phyloP scores from a whole-genome alignment of 1,284 basidiomycete species.

The Leccinum subrobustum region DNA sequence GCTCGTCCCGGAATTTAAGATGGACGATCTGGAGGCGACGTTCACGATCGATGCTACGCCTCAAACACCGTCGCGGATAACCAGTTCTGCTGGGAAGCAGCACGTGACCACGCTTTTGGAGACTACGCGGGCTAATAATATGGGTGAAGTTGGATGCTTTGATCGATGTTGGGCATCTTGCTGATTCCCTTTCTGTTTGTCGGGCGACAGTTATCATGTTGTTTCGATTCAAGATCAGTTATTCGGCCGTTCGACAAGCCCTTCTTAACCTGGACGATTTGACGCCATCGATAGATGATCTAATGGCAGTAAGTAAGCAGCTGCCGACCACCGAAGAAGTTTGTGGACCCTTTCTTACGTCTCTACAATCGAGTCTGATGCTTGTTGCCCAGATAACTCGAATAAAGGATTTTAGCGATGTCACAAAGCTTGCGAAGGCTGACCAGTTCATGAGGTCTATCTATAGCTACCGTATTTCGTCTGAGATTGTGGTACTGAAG shows the following conservation, averaged over 20 bases:
- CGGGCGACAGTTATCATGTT: slow-evolving; percentile 71
- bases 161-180: not conserved
- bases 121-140: slow-evolving; percentile 71
- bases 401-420: slow-evolving; percentile 66
- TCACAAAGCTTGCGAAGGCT: slow-evolving; percentile 73
- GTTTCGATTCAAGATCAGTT: slow-evolving; percentile 65
- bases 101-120: slow-evolving; percentile 72
- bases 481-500: slow-evolving; percentile 1
- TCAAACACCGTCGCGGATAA: slow-evolving; percentile 43
- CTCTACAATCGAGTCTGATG: not conserved
- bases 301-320: slow-evolving; percentile 71
- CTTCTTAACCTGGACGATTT: slow-evolving; percentile 71
- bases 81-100: slow-evolving; percentile 51
- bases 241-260: slow-evolving; percentile 64
- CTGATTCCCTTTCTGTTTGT: slow-evolving; percentile 9
- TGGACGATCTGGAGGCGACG: slow-evolving; percentile 73
- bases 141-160: slow-evolving; percentile 42
- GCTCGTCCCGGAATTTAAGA: slow-evolving; percentile 45
- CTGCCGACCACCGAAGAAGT: slow-evolving; percentile 80
- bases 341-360: slow-evolving; percentile 10
- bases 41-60: slow-evolving; percentile 63
- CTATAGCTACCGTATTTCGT: slow-evolving; percentile 7
- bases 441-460: slow-evolving; percentile 78
- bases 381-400: slow-evolving; percentile 48
- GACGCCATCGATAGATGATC: slow-evolving; percentile 64